Conservation (phyloP, 208 protist species). For the Angomonas desouzai region DNA sequence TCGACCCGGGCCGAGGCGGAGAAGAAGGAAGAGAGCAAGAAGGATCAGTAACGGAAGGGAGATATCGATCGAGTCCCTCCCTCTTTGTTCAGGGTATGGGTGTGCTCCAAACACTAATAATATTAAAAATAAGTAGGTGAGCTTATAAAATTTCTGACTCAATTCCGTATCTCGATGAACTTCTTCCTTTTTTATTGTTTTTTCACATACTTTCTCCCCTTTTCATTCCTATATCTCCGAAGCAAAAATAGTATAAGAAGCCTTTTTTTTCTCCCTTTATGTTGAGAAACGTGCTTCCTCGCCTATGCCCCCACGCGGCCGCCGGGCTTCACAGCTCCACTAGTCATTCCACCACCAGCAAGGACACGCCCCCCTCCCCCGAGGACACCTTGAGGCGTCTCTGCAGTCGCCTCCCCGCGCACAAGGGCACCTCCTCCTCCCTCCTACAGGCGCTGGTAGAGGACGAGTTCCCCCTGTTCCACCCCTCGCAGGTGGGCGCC, state of each 20-base stretch:
- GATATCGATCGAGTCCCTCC: not conserved
- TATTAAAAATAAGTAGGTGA: too few species aligned
- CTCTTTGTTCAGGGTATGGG: not conserved
- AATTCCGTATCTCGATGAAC: too few species aligned
- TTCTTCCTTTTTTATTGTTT: too few species aligned
- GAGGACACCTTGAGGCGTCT: conserved; percentile 22
- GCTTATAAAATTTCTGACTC: too few species aligned
- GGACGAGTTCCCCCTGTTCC: conserved; percentile 52
- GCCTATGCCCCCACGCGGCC: not conserved
- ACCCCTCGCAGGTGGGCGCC: conserved; percentile 30
- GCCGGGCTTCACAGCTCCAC: not conserved
- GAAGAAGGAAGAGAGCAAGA: conserved; percentile 46
- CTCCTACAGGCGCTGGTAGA: conserved; percentile 60
- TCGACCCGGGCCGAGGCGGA: conserved; percentile 45
- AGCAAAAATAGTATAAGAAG: too few species aligned
- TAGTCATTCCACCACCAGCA: not conserved
- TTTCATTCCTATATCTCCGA: conserved; percentile 1
- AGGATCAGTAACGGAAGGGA: conserved; percentile 24
- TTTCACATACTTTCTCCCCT: not conserved
- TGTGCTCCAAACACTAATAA: conserved; percentile 4
- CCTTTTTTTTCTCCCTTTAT: conserved; percentile 5
- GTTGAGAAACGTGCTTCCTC: not conserved
- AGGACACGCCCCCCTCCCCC: too few species aligned
- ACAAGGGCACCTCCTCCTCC: conserved; percentile 29
- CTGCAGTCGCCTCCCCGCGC: conserved; percentile 31